Evolutionary conservation across 2,329 filamentous ascomycete species (phyloP).

Genomic region (Aspergillus transmontanensis): DNA sequence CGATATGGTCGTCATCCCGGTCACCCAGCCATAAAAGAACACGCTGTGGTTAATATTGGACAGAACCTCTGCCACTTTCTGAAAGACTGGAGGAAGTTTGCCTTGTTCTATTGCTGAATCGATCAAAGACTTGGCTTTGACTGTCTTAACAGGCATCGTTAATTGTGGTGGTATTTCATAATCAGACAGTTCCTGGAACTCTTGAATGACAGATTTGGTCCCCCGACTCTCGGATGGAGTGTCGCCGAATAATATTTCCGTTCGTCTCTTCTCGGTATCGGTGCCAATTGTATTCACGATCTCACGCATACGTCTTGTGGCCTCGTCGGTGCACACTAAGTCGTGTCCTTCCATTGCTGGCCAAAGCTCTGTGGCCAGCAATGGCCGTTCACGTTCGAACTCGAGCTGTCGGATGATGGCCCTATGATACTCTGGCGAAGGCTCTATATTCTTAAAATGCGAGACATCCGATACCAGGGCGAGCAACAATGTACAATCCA

Average conservation of each 20-base stretch:
- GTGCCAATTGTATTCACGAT: conserved; percentile 68
- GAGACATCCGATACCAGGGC: conserved; percentile 75
- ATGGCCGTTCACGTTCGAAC: conserved; percentile 62
- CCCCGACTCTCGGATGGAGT: conserved; percentile 37
- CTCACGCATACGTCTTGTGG: conserved; percentile 66
- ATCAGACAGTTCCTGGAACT: conserved; percentile 53
- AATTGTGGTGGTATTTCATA: conserved; percentile 57
- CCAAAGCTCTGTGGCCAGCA: conserved; percentile 64
- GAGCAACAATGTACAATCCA: conserved; percentile 66
- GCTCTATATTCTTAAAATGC: conserved; percentile 51
- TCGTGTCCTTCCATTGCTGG: conserved; percentile 59
- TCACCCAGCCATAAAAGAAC: conserved; percentile 71
- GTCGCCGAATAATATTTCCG: conserved; percentile 60
- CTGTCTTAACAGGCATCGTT: conserved; percentile 62
- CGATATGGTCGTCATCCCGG: conserved; percentile 66
- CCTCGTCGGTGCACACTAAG: conserved; percentile 68
- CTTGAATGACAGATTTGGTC: conserved; percentile 34
- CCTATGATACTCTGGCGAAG: conserved; percentile 58
- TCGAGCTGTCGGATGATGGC: conserved; percentile 67
- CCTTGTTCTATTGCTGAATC: conserved; percentile 32
- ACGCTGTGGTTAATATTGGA: conserved; percentile 68
- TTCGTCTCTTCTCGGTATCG: conserved; percentile 60
- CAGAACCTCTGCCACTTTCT: conserved; percentile 50
- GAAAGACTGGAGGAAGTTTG: conserved; percentile 50
- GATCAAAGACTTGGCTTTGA: conserved; percentile 52